These are phyloP conservation scores for Leptomonas pyrrhocoris DNA, from an alignment of 208 protist species.

Conservation along the genomic window DNA sequence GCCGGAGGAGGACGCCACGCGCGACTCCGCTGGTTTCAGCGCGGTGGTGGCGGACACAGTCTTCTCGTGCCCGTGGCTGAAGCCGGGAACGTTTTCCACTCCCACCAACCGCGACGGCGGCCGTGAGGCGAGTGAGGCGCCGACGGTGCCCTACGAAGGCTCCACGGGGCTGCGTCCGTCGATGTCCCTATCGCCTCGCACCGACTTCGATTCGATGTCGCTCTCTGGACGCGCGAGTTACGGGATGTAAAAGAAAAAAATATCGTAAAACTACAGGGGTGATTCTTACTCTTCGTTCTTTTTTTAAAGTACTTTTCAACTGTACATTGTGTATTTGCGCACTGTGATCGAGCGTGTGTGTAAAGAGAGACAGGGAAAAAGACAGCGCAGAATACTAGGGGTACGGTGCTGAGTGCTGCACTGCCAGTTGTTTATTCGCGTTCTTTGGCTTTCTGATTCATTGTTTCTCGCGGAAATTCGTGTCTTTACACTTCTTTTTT, in stretches of 20 bases:
- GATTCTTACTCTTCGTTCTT: background rate
- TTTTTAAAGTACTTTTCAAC: no score
- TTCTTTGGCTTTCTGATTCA: no score
- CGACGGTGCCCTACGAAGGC: conserved; percentile 37
- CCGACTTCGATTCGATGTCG: conserved; percentile 26
- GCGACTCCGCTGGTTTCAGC: background rate
- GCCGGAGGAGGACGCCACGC: conserved; percentile 16
- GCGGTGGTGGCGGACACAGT: conserved; percentile 5
- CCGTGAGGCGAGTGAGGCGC: conserved; percentile 34
- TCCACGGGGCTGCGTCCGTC: conserved; percentile 31
- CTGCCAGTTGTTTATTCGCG: no score
- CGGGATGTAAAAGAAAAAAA: conserved; percentile 9
- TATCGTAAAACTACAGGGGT: background rate
- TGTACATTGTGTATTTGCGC: no score
- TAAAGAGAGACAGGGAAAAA: no score
- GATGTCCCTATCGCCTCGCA: conserved; percentile 31
- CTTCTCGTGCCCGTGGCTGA: conserved; percentile 30
- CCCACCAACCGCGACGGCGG: conserved; percentile 33
- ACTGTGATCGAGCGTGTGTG: no score
- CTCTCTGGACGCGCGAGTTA: conserved; percentile 29
- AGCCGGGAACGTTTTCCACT: conserved; percentile 23
- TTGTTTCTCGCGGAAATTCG: background rate
- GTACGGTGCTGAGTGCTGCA: no score
- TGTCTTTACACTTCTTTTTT: background rate
- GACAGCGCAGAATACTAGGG: no score